Percentiles rank a stretch among this genome's conserved stretches.
phyloP scores from a whole-genome alignment of 257 asterid genomes.

The Asclepias syriaca region DNA sequence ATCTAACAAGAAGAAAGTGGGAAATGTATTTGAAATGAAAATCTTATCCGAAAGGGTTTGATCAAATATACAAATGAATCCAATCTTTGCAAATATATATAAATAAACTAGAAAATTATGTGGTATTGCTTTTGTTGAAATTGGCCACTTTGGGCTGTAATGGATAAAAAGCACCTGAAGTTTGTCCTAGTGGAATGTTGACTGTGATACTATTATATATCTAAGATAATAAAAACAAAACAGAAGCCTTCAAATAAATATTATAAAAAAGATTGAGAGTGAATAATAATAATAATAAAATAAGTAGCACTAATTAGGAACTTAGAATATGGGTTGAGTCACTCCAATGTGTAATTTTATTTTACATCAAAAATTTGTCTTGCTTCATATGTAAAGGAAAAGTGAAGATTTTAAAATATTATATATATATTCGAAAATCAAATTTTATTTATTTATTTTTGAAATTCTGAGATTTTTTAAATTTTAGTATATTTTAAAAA shows the following conservation, averaged over 20 bases:
- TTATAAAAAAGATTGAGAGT: no score
- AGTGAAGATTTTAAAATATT: no score
- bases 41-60: neutral
- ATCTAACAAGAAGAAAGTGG: neutral
- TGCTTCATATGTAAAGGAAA: no score
- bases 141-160: slow-evolving; percentile 12
- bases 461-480: no score
- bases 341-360: no score
- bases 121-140: neutral
- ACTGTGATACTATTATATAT: neutral
- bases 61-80: neutral
- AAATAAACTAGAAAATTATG: slow-evolving; percentile 7
- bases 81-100: neutral
- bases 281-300: no score
- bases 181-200: slow-evolving; percentile 16
- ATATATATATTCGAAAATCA: no score
- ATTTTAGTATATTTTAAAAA: no score
- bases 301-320: no score
- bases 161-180: neutral
- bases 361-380: no score
- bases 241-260: neutral
- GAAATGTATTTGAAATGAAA: neutral
- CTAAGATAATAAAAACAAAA: neutral
- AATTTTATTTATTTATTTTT: no score
- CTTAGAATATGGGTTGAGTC: no score